Conservation (phyloP, 2,329 filamentous ascomycete genomes). For the Drechslerella dactyloides region DNA sequence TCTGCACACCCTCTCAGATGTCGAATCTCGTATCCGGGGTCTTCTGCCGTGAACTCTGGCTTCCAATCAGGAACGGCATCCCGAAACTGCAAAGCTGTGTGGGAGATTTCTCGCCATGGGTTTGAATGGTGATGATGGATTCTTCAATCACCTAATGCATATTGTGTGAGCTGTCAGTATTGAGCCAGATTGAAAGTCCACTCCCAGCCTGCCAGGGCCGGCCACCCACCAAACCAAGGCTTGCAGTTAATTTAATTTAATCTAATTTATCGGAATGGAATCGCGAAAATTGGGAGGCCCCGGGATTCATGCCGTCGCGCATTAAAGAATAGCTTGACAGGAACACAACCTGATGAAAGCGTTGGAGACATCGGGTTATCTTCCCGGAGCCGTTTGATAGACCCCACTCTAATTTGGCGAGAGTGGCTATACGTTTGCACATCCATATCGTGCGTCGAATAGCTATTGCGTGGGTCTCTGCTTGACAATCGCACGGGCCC, state of each 20-base stretch:
- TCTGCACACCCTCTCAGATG: not conserved
- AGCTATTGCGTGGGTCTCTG: not conserved
- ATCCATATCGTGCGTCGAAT: constrained; percentile 11
- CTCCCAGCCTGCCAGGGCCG: constrained; percentile 35
- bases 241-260: constrained; percentile 44
- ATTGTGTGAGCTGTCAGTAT: constrained; percentile 42
- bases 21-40: not conserved
- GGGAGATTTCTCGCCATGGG: constrained; percentile 49
- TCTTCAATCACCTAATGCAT: constrained; percentile 4
- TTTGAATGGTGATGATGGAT: constrained; percentile 25
- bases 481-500: not conserved
- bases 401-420: constrained; percentile 19
- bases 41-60: constrained; percentile 6
- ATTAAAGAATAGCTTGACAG: not conserved
- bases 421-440: constrained; percentile 5
- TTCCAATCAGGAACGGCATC: constrained; percentile 25
- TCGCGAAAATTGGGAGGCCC: constrained; percentile 37
- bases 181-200: constrained; percentile 34
- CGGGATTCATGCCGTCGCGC: constrained; percentile 11
- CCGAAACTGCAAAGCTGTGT: constrained; percentile 37
- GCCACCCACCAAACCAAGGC: constrained; percentile 31
- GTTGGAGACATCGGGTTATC: constrained; percentile 27
- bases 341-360: not conserved
- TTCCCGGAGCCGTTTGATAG: constrained; percentile 31
- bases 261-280: constrained; percentile 49